These are phyloP conservation scores for Lactarius evosmus DNA, from an alignment of 768 basidiomycete genomes.

Conservation along the genomic window DNA sequence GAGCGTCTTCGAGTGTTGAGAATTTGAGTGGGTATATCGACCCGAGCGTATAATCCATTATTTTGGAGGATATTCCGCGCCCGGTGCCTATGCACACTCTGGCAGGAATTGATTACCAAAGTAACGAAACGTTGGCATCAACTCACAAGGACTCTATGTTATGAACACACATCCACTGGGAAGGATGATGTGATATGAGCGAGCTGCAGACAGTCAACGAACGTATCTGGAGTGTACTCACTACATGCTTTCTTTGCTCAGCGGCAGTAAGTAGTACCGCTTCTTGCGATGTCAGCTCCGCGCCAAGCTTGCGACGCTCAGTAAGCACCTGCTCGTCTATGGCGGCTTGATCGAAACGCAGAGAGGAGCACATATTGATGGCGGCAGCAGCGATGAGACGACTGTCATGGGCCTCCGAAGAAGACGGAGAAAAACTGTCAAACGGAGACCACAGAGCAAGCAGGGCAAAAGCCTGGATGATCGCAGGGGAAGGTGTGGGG, in stretches of 20 bases:
- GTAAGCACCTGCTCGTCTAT: constrained; percentile 16
- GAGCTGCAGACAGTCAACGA: neutral
- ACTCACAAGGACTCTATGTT: constrained; percentile 27
- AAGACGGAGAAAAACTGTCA: constrained; percentile 31
- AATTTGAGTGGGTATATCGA: constrained; percentile 13
- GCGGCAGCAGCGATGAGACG: constrained; percentile 42
- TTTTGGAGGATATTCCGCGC: constrained; percentile 22
- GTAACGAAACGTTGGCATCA: neutral
- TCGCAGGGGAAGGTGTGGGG: constrained; percentile 42
- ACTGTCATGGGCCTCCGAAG: constrained; percentile 38
- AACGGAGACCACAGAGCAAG: constrained; percentile 46
- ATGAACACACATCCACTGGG: constrained; percentile 25
- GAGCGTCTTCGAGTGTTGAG: constrained; percentile 19
- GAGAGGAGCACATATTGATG: constrained; percentile 46
- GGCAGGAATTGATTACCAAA: neutral
- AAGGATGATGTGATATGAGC: neutral
- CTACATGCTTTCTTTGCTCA: constrained; percentile 13
- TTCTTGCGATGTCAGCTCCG: constrained; percentile 15
- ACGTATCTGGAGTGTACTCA: constrained; percentile 1
- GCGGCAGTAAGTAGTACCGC: neutral
- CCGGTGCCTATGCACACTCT: constrained; percentile 29
- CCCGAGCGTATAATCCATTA: neutral
- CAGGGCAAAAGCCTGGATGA: constrained; percentile 42
- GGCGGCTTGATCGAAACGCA: constrained; percentile 35
- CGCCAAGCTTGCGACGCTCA: constrained; percentile 17